These are phyloP conservation scores for Aspergillus versicolor DNA, from an alignment of 2,329 filamentous ascomycete species.

Conservation along the genomic window DNA sequence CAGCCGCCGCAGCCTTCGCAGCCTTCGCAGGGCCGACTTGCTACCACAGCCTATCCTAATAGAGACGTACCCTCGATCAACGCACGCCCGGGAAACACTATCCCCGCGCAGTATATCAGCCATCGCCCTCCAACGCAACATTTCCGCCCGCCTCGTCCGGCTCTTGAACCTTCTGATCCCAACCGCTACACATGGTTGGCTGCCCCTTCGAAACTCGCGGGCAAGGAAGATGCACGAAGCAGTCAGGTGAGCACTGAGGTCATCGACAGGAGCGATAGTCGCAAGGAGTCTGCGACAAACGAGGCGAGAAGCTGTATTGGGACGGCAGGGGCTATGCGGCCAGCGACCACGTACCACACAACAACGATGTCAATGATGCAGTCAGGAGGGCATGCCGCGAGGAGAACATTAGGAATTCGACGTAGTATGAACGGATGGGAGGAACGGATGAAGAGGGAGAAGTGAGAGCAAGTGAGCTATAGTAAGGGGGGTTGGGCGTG, in stretches of 20 bases:
- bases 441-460: conserved; percentile 36
- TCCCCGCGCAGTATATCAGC: conserved; percentile 23
- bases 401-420: conserved; percentile 44
- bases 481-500: not conserved
- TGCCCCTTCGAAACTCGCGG: conserved; percentile 21
- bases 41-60: conserved; percentile 7
- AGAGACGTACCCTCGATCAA: conserved; percentile 1
- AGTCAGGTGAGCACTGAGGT: conserved; percentile 12
- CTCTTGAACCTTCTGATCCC: conserved; percentile 30
- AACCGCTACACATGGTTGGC: conserved; percentile 39
- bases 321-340: conserved; percentile 21
- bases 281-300: conserved; percentile 19
- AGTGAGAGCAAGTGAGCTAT: conserved; percentile 23
- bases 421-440: conserved; percentile 46
- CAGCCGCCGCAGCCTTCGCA: conserved; percentile 1
- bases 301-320: conserved; percentile 27
- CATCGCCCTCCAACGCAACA: conserved; percentile 35
- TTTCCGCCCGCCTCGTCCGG: conserved; percentile 31
- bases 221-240: conserved; percentile 19
- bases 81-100: conserved; percentile 13
- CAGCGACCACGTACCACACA: conserved; percentile 38
- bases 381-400: conserved; percentile 22
- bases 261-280: conserved; percentile 9
- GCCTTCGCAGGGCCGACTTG: conserved; percentile 9
- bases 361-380: conserved; percentile 41